Conservation (phyloP, 208 protist species). For the Acanthamoeba quina region DNA sequence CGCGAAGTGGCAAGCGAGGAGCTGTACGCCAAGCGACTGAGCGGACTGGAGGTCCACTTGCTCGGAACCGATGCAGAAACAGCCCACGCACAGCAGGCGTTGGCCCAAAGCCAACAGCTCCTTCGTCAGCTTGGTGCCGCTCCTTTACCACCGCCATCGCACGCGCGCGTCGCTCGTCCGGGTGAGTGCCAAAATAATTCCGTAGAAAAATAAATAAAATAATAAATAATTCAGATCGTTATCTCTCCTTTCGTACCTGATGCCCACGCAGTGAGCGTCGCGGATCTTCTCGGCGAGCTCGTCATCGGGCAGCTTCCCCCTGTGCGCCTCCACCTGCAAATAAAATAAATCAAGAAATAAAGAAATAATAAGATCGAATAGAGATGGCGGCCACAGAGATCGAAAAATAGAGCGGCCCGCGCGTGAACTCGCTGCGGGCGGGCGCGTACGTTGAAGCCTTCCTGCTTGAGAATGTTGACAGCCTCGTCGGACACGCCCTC, state of each 20-base stretch:
- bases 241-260: slow-evolving; percentile 76
- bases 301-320: slow-evolving; percentile 86
- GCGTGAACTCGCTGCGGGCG: too few relatives aligned
- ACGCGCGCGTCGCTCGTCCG: neutral
- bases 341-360: too few relatives aligned
- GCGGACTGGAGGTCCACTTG: slow-evolving; percentile 94
- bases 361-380: too few relatives aligned
- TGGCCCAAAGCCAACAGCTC: slow-evolving; percentile 91
- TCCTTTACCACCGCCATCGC: slow-evolving; percentile 79
- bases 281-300: slow-evolving; percentile 92
- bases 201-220: neutral
- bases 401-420: neutral
- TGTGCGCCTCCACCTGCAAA: slow-evolving; percentile 87
- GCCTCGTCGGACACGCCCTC: slow-evolving; percentile 92
- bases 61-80: slow-evolving; percentile 97
- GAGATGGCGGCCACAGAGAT: neutral
- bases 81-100: slow-evolving; percentile 93
- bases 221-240: neutral
- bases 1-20: neutral
- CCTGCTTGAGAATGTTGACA: slow-evolving; percentile 90
- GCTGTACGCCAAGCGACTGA: slow-evolving; percentile 85
- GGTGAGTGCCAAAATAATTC: neutral
- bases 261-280: slow-evolving; percentile 93
- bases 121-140: slow-evolving; percentile 93
- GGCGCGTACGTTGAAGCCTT: slow-evolving; percentile 87